Conservation (phyloP, 1,284 basidiomycete species). For the Fereydounia khargensis region DNA sequence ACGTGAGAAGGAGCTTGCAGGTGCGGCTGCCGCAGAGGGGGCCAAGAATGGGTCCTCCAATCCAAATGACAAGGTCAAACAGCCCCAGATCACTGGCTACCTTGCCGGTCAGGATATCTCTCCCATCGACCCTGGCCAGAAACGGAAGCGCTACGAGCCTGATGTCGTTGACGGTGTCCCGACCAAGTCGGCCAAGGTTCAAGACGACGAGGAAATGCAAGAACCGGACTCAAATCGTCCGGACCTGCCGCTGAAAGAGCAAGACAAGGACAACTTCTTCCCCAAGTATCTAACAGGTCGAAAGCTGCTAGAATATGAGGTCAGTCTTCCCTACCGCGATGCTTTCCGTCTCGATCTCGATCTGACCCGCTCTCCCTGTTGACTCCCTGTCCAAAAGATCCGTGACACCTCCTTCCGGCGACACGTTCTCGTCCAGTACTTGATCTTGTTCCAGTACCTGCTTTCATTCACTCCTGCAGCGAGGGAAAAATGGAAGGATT, state of each 20-base stretch:
- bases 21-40: slow-evolving; percentile 17
- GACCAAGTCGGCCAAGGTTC: slow-evolving; percentile 2
- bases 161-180: slow-evolving; percentile 14
- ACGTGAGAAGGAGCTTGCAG: slow-evolving; percentile 35
- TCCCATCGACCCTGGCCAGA: neutral
- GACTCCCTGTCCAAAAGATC: too few relatives aligned
- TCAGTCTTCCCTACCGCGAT: neutral
- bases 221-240: too few relatives aligned
- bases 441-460: slow-evolving; percentile 78
- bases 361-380: neutral
- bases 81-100: slow-evolving; percentile 10
- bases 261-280: slow-evolving; percentile 70
- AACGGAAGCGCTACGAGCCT: slow-evolving; percentile 14
- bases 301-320: slow-evolving; percentile 80
- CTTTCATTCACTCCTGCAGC: slow-evolving; percentile 71
- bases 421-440: slow-evolving; percentile 82
- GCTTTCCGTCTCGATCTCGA: neutral
- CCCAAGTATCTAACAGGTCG: slow-evolving; percentile 85
- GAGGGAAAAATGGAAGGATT: slow-evolving; percentile 65
- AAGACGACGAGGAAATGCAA: neutral
- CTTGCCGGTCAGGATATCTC: slow-evolving; percentile 6
- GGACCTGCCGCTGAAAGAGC: too few relatives aligned
- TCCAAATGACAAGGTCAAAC: neutral
- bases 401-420: slow-evolving; percentile 83
- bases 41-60: slow-evolving; percentile 2